These are phyloP conservation scores for Phytophthora crassamura DNA, from an alignment of 352 stramenopile genomes.

Conservation along the genomic window DNA sequence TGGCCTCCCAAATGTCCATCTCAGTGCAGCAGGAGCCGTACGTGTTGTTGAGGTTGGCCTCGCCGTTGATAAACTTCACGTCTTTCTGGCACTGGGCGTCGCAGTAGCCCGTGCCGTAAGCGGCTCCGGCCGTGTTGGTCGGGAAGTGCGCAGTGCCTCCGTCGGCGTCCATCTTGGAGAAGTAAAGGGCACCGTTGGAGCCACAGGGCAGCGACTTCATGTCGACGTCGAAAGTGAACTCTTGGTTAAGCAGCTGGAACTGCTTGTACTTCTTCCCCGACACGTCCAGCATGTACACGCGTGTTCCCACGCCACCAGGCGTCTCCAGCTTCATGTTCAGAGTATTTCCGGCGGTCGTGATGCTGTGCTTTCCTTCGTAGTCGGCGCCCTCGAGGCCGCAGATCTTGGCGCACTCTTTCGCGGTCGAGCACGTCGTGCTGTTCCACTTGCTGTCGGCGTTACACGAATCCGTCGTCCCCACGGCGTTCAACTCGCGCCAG, in stretches of 20 bases:
- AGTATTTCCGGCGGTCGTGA: constrained; percentile 34
- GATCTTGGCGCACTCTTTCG: constrained; percentile 45
- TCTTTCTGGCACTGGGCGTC: constrained; percentile 60
- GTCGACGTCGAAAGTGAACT: constrained; percentile 63
- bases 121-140: constrained; percentile 47
- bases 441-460: constrained; percentile 55
- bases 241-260: constrained; percentile 59
- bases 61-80: constrained; percentile 61
- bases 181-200: constrained; percentile 63
- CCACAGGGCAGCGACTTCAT: constrained; percentile 55
- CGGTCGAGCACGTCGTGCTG: constrained; percentile 41
- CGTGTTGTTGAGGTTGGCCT: constrained; percentile 47
- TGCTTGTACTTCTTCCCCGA: constrained; percentile 43
- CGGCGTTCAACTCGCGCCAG: constrained; percentile 59
- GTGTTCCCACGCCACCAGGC: constrained; percentile 55
- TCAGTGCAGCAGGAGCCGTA: constrained; percentile 64
- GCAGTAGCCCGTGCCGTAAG: constrained; percentile 62
- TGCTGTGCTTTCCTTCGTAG: constrained; percentile 56
- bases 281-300: constrained; percentile 53
- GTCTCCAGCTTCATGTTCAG: constrained; percentile 57
- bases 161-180: constrained; percentile 58
- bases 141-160: constrained; percentile 41
- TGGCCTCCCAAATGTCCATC: constrained; percentile 59
- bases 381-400: constrained; percentile 62
- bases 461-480: constrained; percentile 48